Conservation (phyloP, 2,329 filamentous ascomycete species). For the Monilinia vaccinii-corymbosi region DNA sequence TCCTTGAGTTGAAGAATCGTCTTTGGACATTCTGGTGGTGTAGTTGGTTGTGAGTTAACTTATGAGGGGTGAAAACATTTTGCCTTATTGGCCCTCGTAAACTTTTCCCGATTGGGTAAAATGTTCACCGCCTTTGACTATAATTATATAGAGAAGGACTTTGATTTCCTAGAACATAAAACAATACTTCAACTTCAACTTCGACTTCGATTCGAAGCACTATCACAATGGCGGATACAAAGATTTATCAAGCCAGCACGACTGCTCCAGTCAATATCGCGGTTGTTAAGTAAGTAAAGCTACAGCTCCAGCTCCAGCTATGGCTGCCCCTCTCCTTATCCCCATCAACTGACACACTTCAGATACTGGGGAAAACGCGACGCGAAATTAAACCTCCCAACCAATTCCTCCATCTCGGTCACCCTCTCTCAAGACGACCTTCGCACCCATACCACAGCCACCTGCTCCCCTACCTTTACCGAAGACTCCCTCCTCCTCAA, state of each 20-base stretch:
- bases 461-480: slow-evolving; percentile 64
- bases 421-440: slow-evolving; percentile 91
- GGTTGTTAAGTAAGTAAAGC: no score
- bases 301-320: background rate
- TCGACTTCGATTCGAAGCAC: background rate
- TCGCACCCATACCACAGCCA: slow-evolving; percentile 90
- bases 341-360: slow-evolving; percentile 16
- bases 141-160: background rate
- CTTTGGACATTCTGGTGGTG: slow-evolving; percentile 23
- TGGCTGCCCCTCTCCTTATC: background rate
- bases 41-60: background rate
- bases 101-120: no score
- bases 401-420: slow-evolving; percentile 94
- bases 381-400: slow-evolving; percentile 86
- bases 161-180: background rate
- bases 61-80: no score
- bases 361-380: slow-evolving; percentile 97
- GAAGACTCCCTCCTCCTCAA: slow-evolving; percentile 77
- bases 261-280: slow-evolving; percentile 95
- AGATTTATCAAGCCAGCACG: slow-evolving; percentile 82
- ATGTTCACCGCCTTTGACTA: background rate
- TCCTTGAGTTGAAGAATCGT: slow-evolving; percentile 23
- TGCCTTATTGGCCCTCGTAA: no score
- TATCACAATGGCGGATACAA: slow-evolving; percentile 27
- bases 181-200: background rate